These are phyloP conservation scores for Trichoderma arundinaceum DNA, from an alignment of 2,329 filamentous ascomycete species.

Conservation along the genomic window DNA sequence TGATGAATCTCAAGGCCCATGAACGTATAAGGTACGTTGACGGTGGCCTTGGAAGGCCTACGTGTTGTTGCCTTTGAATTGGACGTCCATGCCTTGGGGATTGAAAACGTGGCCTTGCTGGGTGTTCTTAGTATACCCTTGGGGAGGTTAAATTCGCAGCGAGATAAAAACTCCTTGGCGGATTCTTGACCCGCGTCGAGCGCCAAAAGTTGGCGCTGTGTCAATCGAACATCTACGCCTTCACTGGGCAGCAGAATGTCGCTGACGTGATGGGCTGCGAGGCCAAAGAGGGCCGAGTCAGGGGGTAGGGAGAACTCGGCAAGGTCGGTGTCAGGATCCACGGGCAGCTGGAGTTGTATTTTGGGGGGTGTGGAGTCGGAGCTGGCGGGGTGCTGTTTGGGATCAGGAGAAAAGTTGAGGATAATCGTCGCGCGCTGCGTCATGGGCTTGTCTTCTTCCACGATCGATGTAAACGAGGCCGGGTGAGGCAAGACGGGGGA, in stretches of 20 bases:
- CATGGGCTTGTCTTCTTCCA: slow-evolving; percentile 41
- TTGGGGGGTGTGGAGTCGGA: slow-evolving; percentile 33
- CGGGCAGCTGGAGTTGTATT: slow-evolving; percentile 43
- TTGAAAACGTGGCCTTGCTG: slow-evolving; percentile 39
- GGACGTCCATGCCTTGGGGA: slow-evolving; percentile 39
- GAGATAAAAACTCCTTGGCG: slow-evolving; percentile 51
- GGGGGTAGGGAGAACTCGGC: slow-evolving; percentile 39
- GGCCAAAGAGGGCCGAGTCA: slow-evolving; percentile 43
- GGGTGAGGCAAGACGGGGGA: slow-evolving; percentile 56
- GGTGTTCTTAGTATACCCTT: slow-evolving; percentile 51
- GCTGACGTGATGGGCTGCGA: slow-evolving; percentile 41
- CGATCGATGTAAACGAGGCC: slow-evolving; percentile 48
- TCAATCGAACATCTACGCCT: slow-evolving; percentile 56
- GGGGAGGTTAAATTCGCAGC: slow-evolving; percentile 54
- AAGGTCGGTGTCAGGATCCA: slow-evolving; percentile 40
- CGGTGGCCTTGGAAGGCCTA: neutral
- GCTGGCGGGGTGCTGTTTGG: neutral
- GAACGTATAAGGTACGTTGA: slow-evolving; percentile 49
- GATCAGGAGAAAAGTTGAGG: slow-evolving; percentile 53
- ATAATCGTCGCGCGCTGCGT: slow-evolving; percentile 47
- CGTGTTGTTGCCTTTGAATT: neutral
- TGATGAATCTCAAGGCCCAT: slow-evolving; percentile 60
- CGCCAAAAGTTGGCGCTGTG: slow-evolving; percentile 45
- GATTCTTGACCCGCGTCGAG: slow-evolving; percentile 48
- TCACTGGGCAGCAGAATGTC: slow-evolving; percentile 55